Evolutionary conservation across 78 protist species (phyloP).

Genomic region (Guillardia theta): DNA sequence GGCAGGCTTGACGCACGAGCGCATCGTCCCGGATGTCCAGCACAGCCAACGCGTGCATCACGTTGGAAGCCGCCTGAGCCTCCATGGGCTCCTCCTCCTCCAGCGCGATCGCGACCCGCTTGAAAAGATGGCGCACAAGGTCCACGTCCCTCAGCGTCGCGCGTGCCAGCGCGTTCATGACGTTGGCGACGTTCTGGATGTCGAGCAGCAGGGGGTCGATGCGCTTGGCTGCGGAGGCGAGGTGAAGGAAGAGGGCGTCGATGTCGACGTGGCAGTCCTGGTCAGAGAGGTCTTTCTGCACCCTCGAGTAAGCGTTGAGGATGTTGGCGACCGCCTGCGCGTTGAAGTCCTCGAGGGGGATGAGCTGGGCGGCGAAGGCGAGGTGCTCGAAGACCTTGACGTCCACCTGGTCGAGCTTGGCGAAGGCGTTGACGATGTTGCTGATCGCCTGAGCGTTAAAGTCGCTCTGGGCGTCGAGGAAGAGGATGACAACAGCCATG

Average conservation of each 20-base stretch:
- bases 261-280: neutral
- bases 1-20: neutral
- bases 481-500: neutral
- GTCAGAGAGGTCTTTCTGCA: neutral
- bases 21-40: neutral
- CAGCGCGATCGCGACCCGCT: neutral
- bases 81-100: neutral
- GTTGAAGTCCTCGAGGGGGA: neutral
- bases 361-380: neutral
- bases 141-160: neutral
- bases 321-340: neutral
- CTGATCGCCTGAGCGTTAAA: neutral
- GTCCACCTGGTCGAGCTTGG: neutral
- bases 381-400: neutral
- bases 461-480: neutral
- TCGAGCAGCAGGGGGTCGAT: neutral
- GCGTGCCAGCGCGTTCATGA: neutral
- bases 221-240: neutral
- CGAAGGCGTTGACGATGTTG: conserved; percentile 11
- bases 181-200: conserved; percentile 15
- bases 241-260: neutral
- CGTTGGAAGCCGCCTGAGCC: neutral
- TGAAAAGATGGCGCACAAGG: neutral
- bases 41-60: neutral
- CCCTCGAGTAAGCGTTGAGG: neutral